Evolutionary conservation across 257 asterid species (phyloP).

Genomic region (Lithospermum erythrorhizon): DNA sequence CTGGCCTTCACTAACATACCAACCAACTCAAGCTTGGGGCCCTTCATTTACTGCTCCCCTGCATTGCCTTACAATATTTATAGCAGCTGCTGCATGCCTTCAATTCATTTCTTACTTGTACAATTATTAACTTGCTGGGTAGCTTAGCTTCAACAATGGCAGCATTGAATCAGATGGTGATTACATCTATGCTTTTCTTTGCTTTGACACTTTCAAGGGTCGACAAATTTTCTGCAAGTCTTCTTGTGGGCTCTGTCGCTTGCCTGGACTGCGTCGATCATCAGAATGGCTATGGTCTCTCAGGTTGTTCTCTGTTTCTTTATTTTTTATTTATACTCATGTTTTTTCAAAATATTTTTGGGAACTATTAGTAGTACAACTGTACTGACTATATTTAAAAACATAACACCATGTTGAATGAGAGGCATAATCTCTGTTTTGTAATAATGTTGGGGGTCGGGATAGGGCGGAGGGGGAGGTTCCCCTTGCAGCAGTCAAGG

Average conservation of each 20-base stretch:
- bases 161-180: slow-evolving; percentile 4
- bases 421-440: background rate
- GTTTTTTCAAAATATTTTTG: background rate
- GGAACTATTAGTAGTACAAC: too few relatives aligned
- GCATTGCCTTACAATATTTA: slow-evolving; percentile 23
- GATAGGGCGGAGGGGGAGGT: too few relatives aligned
- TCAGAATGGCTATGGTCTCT: slow-evolving; percentile 29
- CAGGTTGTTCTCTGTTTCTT: slow-evolving; percentile 31
- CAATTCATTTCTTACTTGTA: background rate
- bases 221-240: slow-evolving; percentile 15
- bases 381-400: too few relatives aligned
- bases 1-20: slow-evolving; percentile 27
- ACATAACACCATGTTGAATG: background rate
- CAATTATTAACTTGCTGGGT: background rate
- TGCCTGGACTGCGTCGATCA: slow-evolving; percentile 51
- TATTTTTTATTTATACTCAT: background rate
- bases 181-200: slow-evolving; percentile 23
- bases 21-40: slow-evolving; percentile 43
- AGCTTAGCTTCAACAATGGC: slow-evolving; percentile 21
- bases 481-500: too few relatives aligned
- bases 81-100: slow-evolving; percentile 7
- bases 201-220: slow-evolving; percentile 27
- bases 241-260: slow-evolving; percentile 47
- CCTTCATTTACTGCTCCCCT: slow-evolving; percentile 33
- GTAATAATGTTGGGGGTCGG: background rate